Percentiles rank a stretch among this genome's conserved stretches.
Conservation (phyloP, 306 rosid species). For the Dalbergia cultrata region DNA sequence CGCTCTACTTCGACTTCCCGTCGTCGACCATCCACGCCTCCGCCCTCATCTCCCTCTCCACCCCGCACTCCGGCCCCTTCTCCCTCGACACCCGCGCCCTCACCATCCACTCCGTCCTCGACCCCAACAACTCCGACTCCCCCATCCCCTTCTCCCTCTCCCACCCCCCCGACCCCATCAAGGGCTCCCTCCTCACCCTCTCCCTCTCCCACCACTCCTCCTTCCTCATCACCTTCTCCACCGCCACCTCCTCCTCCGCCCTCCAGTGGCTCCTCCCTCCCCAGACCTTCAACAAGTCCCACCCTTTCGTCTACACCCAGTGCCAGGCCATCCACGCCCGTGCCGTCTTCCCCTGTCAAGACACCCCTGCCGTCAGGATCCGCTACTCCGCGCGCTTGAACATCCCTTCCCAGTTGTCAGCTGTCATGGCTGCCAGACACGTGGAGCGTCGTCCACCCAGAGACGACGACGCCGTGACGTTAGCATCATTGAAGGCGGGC, state of each 20-base stretch:
- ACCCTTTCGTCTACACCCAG: slow-evolving; percentile 88
- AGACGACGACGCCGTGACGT: slow-evolving; percentile 52
- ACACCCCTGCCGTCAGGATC: slow-evolving; percentile 88
- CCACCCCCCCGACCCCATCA: slow-evolving; percentile 55
- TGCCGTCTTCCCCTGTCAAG: slow-evolving; percentile 87
- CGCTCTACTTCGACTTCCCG: slow-evolving; percentile 75
- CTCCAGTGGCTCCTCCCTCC: slow-evolving; percentile 90
- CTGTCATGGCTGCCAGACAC: slow-evolving; percentile 83
- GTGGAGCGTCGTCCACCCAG: slow-evolving; percentile 58
- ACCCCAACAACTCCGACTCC: slow-evolving; percentile 48
- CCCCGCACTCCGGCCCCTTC: slow-evolving; percentile 67
- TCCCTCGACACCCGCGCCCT: slow-evolving; percentile 82
- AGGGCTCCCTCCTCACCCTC: slow-evolving; percentile 67
- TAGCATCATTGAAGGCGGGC: slow-evolving; percentile 47
- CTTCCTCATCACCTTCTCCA: slow-evolving; percentile 59
- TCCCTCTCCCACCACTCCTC: slow-evolving; percentile 68
- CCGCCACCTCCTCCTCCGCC: slow-evolving; percentile 83
- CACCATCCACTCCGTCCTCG: slow-evolving; percentile 58
- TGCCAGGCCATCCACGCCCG: slow-evolving; percentile 97
- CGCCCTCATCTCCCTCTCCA: slow-evolving; percentile 65
- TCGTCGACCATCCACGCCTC: slow-evolving; percentile 70
- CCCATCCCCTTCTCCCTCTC: slow-evolving; percentile 68
- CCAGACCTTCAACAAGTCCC: slow-evolving; percentile 74
- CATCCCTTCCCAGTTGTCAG: slow-evolving; percentile 68
- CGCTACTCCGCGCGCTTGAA: slow-evolving; percentile 65